Evolutionary conservation across 805 yeast genomes (phyloP), one percentile per base, ranked within the genome.

Genomic region (Priceomyces castillae): DNA sequence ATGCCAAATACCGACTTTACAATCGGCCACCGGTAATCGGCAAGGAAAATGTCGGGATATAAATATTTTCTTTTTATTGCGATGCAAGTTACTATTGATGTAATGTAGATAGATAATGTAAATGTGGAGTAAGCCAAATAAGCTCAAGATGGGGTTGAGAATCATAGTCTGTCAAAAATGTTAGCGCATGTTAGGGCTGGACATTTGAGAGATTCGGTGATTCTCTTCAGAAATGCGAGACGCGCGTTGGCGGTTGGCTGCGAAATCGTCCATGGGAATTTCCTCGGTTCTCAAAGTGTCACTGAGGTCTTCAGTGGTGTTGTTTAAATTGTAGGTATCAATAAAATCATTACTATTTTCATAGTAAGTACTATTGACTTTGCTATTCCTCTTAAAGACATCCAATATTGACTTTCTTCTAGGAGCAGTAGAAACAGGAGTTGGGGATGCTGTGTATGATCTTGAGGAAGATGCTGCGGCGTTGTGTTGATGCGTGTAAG

Each of bases 241-340:
- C 15, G 36, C 36, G 19, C 36, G 36, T 19, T 33, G 31, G 15
- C 15, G 53, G 40, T 62, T 63, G 10, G 57, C 45, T 19, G 49
- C 52, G 39, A 71, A 59, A 6, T 69, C 70, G 22, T 74, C 73
- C 73, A 77, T 57, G 23, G 75, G 74, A 43, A 77, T 77, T 46
- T 76, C 81, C 50, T 77, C 82, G 0, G 79, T 73, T n/a, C 61
- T 64, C 7, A 71, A 53, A 2, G 52, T 48, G 6, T 63, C 62
- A 37, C 61, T 65, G 15, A 62, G 51, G 10, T 73, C 73, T 6
- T 56, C 65, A 4, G 60, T 47, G n/a, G 62, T 59, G 28, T 46
- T 56, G 30, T 52, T 59, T 2, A 61, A 54, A 23, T 65, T 53
- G 46, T 65, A 58, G 2, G 54, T 52, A 36, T 67, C 69, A 10